phyloP scores from a whole-genome alignment of 768 basidiomycete genomes.

The Amanita subjunquillea region DNA sequence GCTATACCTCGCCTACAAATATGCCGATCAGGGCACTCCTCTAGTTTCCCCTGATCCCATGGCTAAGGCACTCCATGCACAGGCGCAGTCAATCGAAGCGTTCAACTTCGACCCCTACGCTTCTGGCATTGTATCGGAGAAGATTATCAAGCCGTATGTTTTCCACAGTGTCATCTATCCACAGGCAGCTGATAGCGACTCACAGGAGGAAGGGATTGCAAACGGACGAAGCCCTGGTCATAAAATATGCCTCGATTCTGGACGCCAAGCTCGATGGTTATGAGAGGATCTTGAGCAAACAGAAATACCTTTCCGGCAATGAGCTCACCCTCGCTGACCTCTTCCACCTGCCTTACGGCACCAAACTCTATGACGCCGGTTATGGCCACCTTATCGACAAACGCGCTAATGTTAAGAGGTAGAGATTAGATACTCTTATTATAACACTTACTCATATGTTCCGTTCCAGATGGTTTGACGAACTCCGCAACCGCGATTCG shows the following conservation, averaged over 20 bases:
- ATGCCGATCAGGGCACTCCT: conserved; percentile 27
- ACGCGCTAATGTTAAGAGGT: conserved; percentile 37
- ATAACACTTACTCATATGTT: background rate
- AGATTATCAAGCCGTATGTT: conserved; percentile 37
- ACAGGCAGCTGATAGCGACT: conserved; percentile 35
- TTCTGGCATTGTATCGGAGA: conserved; percentile 30
- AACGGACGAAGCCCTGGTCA: conserved; percentile 21
- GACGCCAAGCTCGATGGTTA: conserved; percentile 39
- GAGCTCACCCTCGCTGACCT: conserved; percentile 50
- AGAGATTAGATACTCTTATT: conserved; percentile 4
- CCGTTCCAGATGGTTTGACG: background rate
- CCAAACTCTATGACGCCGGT: conserved; percentile 12
- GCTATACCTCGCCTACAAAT: conserved; percentile 40
- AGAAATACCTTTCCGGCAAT: conserved; percentile 43
- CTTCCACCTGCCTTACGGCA: conserved; percentile 39
- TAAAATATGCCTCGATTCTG: conserved; percentile 17
- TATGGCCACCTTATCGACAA: conserved; percentile 18
- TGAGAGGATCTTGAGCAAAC: conserved; percentile 44
- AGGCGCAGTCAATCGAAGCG: conserved; percentile 40
- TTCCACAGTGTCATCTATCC: background rate
- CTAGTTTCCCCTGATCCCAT: conserved; percentile 25
- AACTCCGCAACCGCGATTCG: background rate
- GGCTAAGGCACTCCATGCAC: conserved; percentile 29
- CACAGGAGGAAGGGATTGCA: conserved; percentile 16
- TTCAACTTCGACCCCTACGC: conserved; percentile 45